phyloP scores from a whole-genome alignment of 2,329 filamentous ascomycete species.

The Sporothrix dimorphospora region DNA sequence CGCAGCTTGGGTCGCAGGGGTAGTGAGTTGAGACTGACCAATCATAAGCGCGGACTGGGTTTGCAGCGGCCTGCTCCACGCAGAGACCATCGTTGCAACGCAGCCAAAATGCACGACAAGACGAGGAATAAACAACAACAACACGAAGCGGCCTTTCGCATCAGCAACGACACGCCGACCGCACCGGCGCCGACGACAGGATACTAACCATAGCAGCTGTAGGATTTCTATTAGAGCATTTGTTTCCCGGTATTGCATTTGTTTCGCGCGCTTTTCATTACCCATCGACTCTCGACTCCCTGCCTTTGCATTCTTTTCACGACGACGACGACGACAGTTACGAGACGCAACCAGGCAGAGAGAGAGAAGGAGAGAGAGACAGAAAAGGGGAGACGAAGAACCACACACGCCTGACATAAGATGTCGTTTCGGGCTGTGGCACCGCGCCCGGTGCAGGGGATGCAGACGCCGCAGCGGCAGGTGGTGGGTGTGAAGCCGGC shows the following conservation, averaged over 20 bases:
- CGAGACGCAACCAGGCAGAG: background rate
- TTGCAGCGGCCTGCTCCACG: background rate
- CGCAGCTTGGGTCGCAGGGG: background rate
- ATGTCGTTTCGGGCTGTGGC: conserved; percentile 18
- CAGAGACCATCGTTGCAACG: background rate
- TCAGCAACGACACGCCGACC: conserved; percentile 19
- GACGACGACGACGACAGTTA: background rate
- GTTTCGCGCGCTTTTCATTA: background rate
- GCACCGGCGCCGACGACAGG: conserved; percentile 19
- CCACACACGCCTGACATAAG: background rate
- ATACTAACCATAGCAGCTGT: conserved; percentile 28
- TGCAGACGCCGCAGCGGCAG: conserved; percentile 29
- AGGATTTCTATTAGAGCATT: background rate
- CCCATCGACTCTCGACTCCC: conserved; percentile 3
- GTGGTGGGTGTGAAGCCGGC: conserved; percentile 12
- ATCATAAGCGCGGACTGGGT: background rate
- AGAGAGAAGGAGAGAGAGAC: background rate
- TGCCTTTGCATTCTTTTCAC: conserved; percentile 6
- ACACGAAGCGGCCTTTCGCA: conserved; percentile 1
- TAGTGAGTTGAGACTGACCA: background rate
- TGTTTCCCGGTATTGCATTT: background rate
- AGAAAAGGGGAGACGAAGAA: background rate
- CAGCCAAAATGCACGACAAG: background rate
- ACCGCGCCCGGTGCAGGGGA: conserved; percentile 8
- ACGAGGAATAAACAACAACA: conserved; percentile 24